A percentile compares a stretch with the other conserved stretches of the same genome.
These are phyloP conservation scores for Ganoderma multipileum DNA, from an alignment of 1,284 basidiomycete species.

Conservation along the genomic window DNA sequence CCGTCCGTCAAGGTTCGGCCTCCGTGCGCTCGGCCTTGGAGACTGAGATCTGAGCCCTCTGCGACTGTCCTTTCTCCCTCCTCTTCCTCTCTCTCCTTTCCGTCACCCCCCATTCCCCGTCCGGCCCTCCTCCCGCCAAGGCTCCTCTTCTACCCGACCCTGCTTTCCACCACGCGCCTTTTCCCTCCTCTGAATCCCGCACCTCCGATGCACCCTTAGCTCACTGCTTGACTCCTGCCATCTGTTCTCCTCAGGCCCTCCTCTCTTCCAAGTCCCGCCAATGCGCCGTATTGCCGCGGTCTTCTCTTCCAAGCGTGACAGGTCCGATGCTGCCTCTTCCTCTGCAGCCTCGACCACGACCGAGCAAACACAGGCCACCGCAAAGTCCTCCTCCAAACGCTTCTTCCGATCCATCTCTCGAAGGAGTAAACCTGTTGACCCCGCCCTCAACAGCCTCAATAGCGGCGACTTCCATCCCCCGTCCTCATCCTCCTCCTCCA, in stretches of 20 bases:
- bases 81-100: conserved; percentile 17
- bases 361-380: conserved; percentile 19
- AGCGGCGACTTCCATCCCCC: conserved; percentile 34
- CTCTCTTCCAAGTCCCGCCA: conserved; percentile 18
- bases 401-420: conserved; percentile 42
- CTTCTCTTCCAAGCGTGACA: conserved; percentile 63
- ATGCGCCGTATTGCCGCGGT: conserved; percentile 64
- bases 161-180: background rate
- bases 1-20: conserved; percentile 9
- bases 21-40: conserved; percentile 2
- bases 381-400: conserved; percentile 34
- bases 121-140: background rate
- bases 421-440: conserved; percentile 32
- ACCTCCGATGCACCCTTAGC: conserved; percentile 27
- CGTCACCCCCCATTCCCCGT: conserved; percentile 5
- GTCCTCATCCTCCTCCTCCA: conserved; percentile 65
- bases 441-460: conserved; percentile 31
- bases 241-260: background rate
- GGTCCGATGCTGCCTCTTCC: conserved; percentile 42
- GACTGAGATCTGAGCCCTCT: background rate
- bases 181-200: conserved; percentile 6
- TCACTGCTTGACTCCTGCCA: conserved; percentile 24
- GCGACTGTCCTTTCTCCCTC: conserved; percentile 17
- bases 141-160: conserved; percentile 1
- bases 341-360: conserved; percentile 28